Percentiles rank a stretch among this genome's conserved stretches.
Conservation (phyloP, 2,329 filamentous ascomycete species). For the Hypoxylon sp. region DNA sequence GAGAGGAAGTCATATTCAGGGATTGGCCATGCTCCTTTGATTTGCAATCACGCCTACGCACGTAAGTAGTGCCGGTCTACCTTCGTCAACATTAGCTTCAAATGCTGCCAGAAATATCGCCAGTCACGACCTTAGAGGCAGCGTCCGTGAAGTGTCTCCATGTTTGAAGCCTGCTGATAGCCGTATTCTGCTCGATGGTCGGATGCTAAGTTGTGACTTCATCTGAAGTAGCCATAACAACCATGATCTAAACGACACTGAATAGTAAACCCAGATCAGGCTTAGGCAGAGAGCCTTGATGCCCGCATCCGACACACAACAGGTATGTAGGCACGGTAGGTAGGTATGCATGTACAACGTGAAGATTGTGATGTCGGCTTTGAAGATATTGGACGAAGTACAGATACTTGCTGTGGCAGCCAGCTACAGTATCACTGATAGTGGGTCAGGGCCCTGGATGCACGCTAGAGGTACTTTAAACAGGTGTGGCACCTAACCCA, state of each 20-base stretch:
- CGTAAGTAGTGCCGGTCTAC: background rate
- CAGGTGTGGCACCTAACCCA: slow-evolving; percentile 57
- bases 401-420: slow-evolving; percentile 11
- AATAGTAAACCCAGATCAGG: background rate
- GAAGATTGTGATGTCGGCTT: background rate
- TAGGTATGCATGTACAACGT: too few relatives aligned
- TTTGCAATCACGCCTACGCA: background rate
- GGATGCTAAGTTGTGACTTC: background rate
- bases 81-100: slow-evolving; percentile 9
- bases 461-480: slow-evolving; percentile 34
- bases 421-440: slow-evolving; percentile 13
- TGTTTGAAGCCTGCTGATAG: slow-evolving; percentile 4
- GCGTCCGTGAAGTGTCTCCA: slow-evolving; percentile 13
- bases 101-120: background rate
- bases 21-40: slow-evolving; percentile 5
- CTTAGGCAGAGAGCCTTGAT: background rate
- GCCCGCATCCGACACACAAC: too few relatives aligned
- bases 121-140: background rate
- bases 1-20: background rate
- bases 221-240: background rate
- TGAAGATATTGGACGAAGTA: slow-evolving; percentile 10
- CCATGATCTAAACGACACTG: background rate
- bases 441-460: slow-evolving; percentile 29
- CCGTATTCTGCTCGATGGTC: background rate
- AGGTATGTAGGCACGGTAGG: too few relatives aligned